Percentiles rank a stretch among this genome's conserved stretches.
Evolutionary conservation across 352 stramenopile genomes (phyloP).

Genomic region (Pythium aquatile): DNA sequence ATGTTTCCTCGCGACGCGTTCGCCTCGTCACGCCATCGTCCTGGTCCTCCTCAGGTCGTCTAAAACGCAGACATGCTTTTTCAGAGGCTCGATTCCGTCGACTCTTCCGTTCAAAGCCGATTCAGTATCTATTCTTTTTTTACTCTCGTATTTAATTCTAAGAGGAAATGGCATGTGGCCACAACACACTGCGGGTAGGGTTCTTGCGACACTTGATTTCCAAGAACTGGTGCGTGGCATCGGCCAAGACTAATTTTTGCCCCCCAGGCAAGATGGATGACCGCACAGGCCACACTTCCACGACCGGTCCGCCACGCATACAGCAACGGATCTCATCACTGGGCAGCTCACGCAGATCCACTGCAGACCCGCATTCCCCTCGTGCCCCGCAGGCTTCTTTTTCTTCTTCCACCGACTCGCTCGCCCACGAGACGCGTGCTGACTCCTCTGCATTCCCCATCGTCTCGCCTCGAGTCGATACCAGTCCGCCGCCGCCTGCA

Average conservation of each 20-base stretch:
- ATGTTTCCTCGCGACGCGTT: constrained; percentile 3
- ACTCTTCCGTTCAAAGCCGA: no score
- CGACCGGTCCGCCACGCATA: neutral
- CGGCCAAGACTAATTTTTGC: constrained; percentile 25
- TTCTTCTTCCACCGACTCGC: constrained; percentile 9
- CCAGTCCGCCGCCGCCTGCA: neutral
- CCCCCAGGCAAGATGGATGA: constrained; percentile 19
- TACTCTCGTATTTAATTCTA: constrained; percentile 13
- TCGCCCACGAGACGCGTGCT: neutral
- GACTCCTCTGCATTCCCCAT: constrained; percentile 6
- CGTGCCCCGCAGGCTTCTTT: neutral
- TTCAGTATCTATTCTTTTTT: constrained; percentile 22
- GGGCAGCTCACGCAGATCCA: neutral
- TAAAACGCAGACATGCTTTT: neutral
- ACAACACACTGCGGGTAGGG: constrained; percentile 6
- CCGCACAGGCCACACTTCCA: neutral
- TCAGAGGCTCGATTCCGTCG: neutral
- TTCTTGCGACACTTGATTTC: constrained; percentile 25
- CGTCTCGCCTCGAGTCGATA: constrained; percentile 12
- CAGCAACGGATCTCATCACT: constrained; percentile 17
- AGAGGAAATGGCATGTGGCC: constrained; percentile 10
- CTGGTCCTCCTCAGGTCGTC: neutral
- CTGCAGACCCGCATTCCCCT: constrained; percentile 16
- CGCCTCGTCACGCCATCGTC: constrained; percentile 17
- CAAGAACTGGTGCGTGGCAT: constrained; percentile 20